Base-by-base conservation (phyloP, 2,329 filamentous ascomycete genomes). In the Nemania sp. region DNA sequence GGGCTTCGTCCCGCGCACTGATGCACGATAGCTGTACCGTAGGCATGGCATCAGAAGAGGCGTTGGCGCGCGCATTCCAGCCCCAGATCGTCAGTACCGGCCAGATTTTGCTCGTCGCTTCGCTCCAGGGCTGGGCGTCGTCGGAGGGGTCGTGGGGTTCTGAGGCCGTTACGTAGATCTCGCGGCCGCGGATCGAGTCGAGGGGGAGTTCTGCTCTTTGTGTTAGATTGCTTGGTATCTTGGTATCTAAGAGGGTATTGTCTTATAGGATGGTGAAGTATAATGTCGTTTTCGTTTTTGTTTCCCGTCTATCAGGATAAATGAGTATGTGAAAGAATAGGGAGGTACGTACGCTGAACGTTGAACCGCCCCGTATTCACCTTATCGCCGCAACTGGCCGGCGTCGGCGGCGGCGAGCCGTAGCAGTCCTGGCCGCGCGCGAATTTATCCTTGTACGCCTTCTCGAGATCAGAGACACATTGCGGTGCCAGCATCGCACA, bases 41-140 rank as follows among this genome's bases (percentile, higher is more conserved):
- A 12, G 64, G 64, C 33, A 39, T 23, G 12, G 57, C 34, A 37
- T 50, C 53, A 2, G 53, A 47, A 8, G 61, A 52, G 4, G 59
- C 61, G 8, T 62, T 57, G 9, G 65, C 64, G 22, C 64, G 62
- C 3, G 17, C 43, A 41, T 66, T 67, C 63, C 63, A 68, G 6
- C 66, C 64, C 66, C 66, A 68, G 23, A 66, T 58, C 14, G 60
- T 60, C 28, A 68, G 33, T 17, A 66, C 56, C 14, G 66, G 64
- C 64, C 63, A 67, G 6, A 40, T 51, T 33, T 60, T 57, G 36
- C 20, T 33, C 8, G 42, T 44, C 0, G 64, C 64, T 3, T 56
- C 55, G 28, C 49, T 33, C 48, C 49, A 59, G 6, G 54, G 57
- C 1, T n/a, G n/a, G n/a, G 49, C 50, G 33, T 56, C 24, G 45